phyloP scores from a whole-genome alignment of 306 rosid species.

The cucumber (Cucumis sativus) region DNA sequence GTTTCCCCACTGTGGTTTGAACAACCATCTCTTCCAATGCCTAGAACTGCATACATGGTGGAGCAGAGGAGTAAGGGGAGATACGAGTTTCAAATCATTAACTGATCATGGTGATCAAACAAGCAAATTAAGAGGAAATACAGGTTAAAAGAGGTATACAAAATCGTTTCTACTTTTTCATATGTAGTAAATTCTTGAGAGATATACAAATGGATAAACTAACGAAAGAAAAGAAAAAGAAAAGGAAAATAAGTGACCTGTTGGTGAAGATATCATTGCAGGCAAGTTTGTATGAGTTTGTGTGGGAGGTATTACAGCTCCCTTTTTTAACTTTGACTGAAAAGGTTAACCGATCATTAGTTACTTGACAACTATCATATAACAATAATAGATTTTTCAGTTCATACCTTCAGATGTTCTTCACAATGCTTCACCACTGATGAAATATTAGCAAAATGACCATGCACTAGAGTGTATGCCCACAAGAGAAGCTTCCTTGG shows the following conservation, averaged over 20 bases:
- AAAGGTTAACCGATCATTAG: conserved; percentile 15
- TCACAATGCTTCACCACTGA: conserved; percentile 85
- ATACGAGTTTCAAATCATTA: background rate
- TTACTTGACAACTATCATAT: background rate
- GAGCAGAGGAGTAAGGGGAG: background rate
- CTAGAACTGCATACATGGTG: conserved; percentile 16
- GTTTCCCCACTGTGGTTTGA: conserved; percentile 29
- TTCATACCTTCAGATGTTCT: conserved; percentile 76
- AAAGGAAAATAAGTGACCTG: conserved; percentile 37
- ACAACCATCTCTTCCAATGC: conserved; percentile 42
- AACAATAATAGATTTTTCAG: background rate
- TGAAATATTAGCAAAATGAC: conserved; percentile 68
- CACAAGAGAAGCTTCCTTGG: conserved; percentile 98
- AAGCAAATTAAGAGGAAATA: background rate
- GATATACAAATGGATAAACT: background rate
- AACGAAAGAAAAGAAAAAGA: background rate
- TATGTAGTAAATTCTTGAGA: background rate
- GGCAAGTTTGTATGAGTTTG: conserved; percentile 23
- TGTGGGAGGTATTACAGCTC: conserved; percentile 39
- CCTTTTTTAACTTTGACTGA: conserved; percentile 85
- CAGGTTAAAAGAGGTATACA: background rate
- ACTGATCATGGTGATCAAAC: background rate
- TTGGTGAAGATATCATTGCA: conserved; percentile 17
- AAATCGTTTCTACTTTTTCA: background rate
- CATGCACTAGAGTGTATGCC: conserved; percentile 66